These are phyloP conservation scores for Erythrophleum fordii DNA, from an alignment of 306 rosid species.

Conservation along the genomic window DNA sequence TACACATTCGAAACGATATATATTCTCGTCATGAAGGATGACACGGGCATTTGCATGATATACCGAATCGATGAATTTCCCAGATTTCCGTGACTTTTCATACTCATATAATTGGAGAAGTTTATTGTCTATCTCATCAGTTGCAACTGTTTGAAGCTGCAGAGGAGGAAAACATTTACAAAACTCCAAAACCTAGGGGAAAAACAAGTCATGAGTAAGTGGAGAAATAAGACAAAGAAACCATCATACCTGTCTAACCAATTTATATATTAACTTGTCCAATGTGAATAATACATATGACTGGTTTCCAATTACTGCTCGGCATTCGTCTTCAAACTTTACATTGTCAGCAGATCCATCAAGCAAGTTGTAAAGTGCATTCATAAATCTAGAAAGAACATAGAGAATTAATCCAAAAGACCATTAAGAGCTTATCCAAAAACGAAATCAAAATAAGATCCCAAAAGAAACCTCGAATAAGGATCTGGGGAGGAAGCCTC, in stretches of 20 bases:
- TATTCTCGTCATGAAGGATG: slow-evolving; percentile 89
- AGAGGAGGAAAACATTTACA: slow-evolving; percentile 39
- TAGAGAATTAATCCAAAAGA: background rate
- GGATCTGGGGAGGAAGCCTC: slow-evolving; percentile 67
- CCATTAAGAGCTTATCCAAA: slow-evolving; percentile 13
- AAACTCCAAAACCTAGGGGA: slow-evolving; percentile 17
- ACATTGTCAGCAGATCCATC: slow-evolving; percentile 92
- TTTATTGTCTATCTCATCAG: slow-evolving; percentile 81
- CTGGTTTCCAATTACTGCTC: slow-evolving; percentile 89
- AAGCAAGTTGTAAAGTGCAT: slow-evolving; percentile 82
- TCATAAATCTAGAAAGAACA: slow-evolving; percentile 66
- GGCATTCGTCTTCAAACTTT: slow-evolving; percentile 98
- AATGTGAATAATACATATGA: slow-evolving; percentile 91
- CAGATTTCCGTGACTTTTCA: slow-evolving; percentile 81
- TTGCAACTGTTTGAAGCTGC: slow-evolving; percentile 91
- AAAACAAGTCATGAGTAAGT: slow-evolving; percentile 28
- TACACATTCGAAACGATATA: slow-evolving; percentile 88
- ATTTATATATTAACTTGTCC: slow-evolving; percentile 91
- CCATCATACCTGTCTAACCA: slow-evolving; percentile 77
- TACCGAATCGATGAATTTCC: slow-evolving; percentile 69
- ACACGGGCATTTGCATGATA: slow-evolving; percentile 91
- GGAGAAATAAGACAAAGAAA: slow-evolving; percentile 25
- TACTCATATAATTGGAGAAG: slow-evolving; percentile 90
- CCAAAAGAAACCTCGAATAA: slow-evolving; percentile 64
- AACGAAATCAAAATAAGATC: slow-evolving; percentile 21